Base-by-base conservation (phyloP, 371 early-diverging fungal genomes). In the Chytridiales sp. region DNA sequence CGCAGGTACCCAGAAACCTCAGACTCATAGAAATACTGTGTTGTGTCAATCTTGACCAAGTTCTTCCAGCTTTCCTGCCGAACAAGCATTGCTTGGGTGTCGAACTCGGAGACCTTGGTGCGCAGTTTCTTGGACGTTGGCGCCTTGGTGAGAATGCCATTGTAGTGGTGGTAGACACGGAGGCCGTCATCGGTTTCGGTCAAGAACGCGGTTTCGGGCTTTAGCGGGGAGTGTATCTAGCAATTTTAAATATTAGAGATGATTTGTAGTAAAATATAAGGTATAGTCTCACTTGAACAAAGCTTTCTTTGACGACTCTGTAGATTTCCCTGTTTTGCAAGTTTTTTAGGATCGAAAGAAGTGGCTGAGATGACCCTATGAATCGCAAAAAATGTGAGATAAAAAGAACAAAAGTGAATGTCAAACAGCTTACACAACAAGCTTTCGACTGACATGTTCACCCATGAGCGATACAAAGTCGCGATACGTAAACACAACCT, bases 181-280 rank as follows among this genome's bases (percentile, higher is more conserved):
- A 4, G 5, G 4, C 11, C 19, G 5, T 3, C 32, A 35, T 8
- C 11, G 13, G 19, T 4, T 11, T 4, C 11, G 4, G 4, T 6
- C 19, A 56, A 29, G 29, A 56, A 15, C 24, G 57, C 57, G 26
- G 57, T 56, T 34, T 56, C 57, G 3, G 57, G 57, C 4, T 4
- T 3, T 19, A 56, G 47, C 3, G 57, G 57, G 32, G 29, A 46
- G 27, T 56, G 47, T 9, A 46, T 19, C 57, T 56, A 4, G 11
- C 6, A 8, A 19, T 40, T 24, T 17, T 4, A 4, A 8, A 22
- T 30, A 49, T 9, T 4, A 49, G n/a, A 9, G 19, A 49, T 26
- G 6, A 29, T 26, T 26, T 29, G 4, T 26, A 3, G 22, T 13
- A 4, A 41, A 22, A 17, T 15, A 36, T 4, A 51, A 26, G 24